Percentiles rank a stretch among this genome's conserved stretches.
Conservation (phyloP, 1,139 yeast species). For the Yamadazyma siamensis region DNA sequence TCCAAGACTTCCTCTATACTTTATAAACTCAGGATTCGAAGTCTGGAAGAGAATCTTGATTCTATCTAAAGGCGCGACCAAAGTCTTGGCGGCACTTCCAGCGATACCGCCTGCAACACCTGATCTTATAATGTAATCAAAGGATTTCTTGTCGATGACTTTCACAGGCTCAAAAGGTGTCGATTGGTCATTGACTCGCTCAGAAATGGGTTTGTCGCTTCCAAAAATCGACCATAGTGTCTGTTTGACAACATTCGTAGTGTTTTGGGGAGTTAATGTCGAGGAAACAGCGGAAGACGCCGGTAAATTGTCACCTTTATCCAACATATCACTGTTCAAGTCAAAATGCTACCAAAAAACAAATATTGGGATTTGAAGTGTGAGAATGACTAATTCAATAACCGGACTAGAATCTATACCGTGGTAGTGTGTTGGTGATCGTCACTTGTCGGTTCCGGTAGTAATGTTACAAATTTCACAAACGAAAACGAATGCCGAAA, state of each 20-base stretch:
- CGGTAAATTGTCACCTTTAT: no score
- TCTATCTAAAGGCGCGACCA: conserved; percentile 93
- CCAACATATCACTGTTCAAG: no score
- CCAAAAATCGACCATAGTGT: conserved; percentile 3
- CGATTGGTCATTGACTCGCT: conserved; percentile 26
- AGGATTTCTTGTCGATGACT: conserved; percentile 55
- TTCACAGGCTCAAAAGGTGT: conserved; percentile 24
- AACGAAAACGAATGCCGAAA: no score
- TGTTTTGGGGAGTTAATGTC: conserved; percentile 1
- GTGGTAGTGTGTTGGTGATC: no score
- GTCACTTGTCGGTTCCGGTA: no score
- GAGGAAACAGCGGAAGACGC: background rate
- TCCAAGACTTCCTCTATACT: conserved; percentile 73
- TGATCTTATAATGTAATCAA: conserved; percentile 75
- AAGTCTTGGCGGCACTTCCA: conserved; percentile 91
- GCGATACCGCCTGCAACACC: conserved; percentile 96
- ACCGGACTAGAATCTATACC: no score
- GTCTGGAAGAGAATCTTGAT: conserved; percentile 95
- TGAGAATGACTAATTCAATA: no score
- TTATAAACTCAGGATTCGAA: conserved; percentile 80
- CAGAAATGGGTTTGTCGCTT: conserved; percentile 24
- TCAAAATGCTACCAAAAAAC: no score
- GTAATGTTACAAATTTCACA: no score
- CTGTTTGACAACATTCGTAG: background rate
- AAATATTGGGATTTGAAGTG: no score